Conservation (phyloP, 768 basidiomycete species). For the Suillus variegatus region DNA sequence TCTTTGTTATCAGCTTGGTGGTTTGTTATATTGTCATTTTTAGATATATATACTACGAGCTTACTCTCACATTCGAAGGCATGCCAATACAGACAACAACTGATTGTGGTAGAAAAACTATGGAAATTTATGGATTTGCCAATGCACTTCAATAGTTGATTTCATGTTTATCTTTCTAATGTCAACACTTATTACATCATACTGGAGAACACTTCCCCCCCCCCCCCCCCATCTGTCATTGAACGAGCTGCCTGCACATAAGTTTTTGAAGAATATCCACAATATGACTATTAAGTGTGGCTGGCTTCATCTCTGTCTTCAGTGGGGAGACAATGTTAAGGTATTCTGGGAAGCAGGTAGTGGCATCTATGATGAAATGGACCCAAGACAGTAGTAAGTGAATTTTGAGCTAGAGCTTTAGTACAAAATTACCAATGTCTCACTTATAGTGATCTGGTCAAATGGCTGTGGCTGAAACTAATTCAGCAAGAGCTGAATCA, state of each 20-base stretch:
- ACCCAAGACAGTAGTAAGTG: constrained; percentile 18
- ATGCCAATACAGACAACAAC: constrained; percentile 35
- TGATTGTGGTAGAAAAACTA: constrained; percentile 35
- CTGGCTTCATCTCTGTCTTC: constrained; percentile 28
- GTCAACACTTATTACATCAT: not conserved
- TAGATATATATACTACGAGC: not conserved
- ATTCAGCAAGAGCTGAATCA: constrained; percentile 27
- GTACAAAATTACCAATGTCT: not conserved
- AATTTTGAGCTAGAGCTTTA: not conserved
- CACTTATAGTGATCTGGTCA: constrained; percentile 23
- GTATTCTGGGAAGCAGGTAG: constrained; percentile 22
- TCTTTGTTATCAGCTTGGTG: constrained; percentile 23
- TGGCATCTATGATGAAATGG: constrained; percentile 21
- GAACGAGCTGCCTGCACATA: constrained; percentile 28
- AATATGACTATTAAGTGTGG: constrained; percentile 33
- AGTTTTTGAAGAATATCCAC: constrained; percentile 27
- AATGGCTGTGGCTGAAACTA: constrained; percentile 33
- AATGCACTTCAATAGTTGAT: constrained; percentile 27
- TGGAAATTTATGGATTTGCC: constrained; percentile 26
- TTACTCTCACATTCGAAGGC: constrained; percentile 17
- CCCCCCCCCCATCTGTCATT: constrained; percentile 16
- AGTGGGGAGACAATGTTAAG: constrained; percentile 33
- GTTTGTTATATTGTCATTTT: constrained; percentile 14
- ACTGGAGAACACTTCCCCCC: constrained; percentile 24
- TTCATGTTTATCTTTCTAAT: not conserved